Percentiles rank a stretch among this genome's conserved stretches.
Evolutionary conservation across 148 eudicot species (phyloP).

Genomic region (Heliamphora exappendiculata): DNA sequence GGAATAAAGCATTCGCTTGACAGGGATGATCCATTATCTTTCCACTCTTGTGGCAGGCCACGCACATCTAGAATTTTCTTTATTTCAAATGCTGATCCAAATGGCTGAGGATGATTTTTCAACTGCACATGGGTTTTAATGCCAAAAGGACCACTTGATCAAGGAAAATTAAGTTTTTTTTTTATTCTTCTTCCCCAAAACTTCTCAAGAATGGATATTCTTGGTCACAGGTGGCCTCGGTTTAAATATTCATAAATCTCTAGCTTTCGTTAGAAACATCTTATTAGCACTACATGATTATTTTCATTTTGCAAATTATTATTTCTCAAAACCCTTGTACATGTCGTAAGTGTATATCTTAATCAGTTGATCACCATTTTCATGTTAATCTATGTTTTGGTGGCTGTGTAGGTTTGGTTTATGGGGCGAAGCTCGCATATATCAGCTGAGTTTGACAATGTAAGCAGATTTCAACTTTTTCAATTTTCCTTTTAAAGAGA

Average conservation of each 20-base stretch:
- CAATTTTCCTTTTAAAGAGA: background rate
- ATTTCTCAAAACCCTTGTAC: background rate
- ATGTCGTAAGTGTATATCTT: background rate
- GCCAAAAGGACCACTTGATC: background rate
- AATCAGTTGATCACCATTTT: conserved; percentile 3
- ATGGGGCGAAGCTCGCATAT: conserved; percentile 93
- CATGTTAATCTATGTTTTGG: conserved; percentile 3
- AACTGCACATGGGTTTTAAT: background rate
- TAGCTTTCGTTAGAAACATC: background rate
- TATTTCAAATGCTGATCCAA: background rate
- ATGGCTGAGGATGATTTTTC: background rate
- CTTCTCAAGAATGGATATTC: background rate
- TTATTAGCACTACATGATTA: background rate
- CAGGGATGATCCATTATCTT: background rate
- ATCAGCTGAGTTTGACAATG: conserved; percentile 78
- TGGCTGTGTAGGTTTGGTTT: conserved; percentile 72
- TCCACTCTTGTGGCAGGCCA: too few relatives aligned
- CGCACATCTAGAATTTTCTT: background rate
- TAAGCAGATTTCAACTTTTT: conserved; percentile 38
- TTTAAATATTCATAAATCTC: background rate
- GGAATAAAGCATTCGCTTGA: background rate
- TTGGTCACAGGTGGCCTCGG: background rate
- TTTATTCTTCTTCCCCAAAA: background rate
- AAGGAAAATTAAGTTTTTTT: background rate
- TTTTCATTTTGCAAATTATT: background rate